Percentiles rank a stretch among this genome's conserved stretches.
Conservation (phyloP, 2,329 filamentous ascomycete species). For the Macrophomina phaseolina region DNA sequence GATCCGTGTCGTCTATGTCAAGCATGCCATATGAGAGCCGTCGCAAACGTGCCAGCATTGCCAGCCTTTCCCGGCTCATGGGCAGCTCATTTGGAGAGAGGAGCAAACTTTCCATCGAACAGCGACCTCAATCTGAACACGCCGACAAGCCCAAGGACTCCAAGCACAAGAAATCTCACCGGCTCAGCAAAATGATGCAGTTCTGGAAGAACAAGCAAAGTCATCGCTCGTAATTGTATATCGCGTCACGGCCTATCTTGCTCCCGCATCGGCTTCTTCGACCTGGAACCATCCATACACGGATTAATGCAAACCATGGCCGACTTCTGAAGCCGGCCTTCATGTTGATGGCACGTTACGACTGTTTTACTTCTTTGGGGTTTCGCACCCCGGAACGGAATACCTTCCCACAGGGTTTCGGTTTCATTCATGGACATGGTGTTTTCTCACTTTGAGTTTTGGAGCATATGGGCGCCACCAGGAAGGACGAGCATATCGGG, state of each 20-base stretch:
- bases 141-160: slow-evolving; percentile 65
- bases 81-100: slow-evolving; percentile 69
- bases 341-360: slow-evolving; percentile 26
- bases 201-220: slow-evolving; percentile 69
- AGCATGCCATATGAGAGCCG: slow-evolving; percentile 58
- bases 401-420: slow-evolving; percentile 6
- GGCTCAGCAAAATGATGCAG: slow-evolving; percentile 75
- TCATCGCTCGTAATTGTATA: slow-evolving; percentile 15
- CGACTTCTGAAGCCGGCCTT: slow-evolving; percentile 26
- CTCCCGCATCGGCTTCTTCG: slow-evolving; percentile 14
- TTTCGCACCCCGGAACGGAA: not conserved
- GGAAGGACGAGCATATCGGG: slow-evolving; percentile 22
- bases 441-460: slow-evolving; percentile 20
- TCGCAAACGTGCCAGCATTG: slow-evolving; percentile 75
- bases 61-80: slow-evolving; percentile 75
- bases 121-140: slow-evolving; percentile 53
- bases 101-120: slow-evolving; percentile 76
- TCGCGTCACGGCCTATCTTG: slow-evolving; percentile 22
- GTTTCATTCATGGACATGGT: slow-evolving; percentile 23
- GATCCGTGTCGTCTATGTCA: slow-evolving; percentile 49
- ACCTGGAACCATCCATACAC: slow-evolving; percentile 16
- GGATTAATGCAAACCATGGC: slow-evolving; percentile 22
- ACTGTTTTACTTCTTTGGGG: slow-evolving; percentile 24
- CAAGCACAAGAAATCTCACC: slow-evolving; percentile 70
- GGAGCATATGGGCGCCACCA: slow-evolving; percentile 23